Base-by-base conservation (phyloP, 257 asterid species). In the Paulownia fortunei region DNA sequence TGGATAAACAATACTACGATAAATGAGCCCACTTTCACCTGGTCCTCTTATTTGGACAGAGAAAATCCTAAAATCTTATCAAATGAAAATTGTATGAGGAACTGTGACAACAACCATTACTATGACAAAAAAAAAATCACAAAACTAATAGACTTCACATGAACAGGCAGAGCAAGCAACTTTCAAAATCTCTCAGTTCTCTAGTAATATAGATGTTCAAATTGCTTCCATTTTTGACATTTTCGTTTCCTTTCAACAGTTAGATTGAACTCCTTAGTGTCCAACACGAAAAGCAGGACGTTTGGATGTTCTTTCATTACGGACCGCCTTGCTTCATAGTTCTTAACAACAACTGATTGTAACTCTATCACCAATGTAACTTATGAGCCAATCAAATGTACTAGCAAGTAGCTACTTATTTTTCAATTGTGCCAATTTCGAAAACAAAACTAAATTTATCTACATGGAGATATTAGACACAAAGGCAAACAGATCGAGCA, bases 401-500 rank as follows among this genome's bases (percentile, higher is more conserved):
- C 74, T 15, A 24, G 66, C 24, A 21, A 75, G 34, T 34, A 24
- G 64, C 63, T 30, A 68, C 16, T 32, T 54, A 58, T 55, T 54
- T 10, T 52, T 52, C 27, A 37, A 34, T 15, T 15, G 49, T 6
- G 30, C 52, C 67, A 44, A 60, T 41, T 56, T 46, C 42, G 23
- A 54, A 70, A 42, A 39, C 74, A 49, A 62, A 71, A 70, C 49
- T 32, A 55, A 65, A 82, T 42, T 55, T 58, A 76, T 39, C 37
- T 73, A 67, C 32, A 78, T 9, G 37, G 72, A 78, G 39, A 64
- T 16, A 26, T 27, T 26, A 12, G 64, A 63, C 56, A 46, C 34
- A 59, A 59, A 72, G 72, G 58, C 76, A 76, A 65, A 23, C 67
- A 73, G 67, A 74, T 80, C 80, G 54, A 72, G 80, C 55, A 41